Evolutionary conservation across 495 filamentous ascomycete species (phyloP).

Genomic region (Niebla homalea): DNA sequence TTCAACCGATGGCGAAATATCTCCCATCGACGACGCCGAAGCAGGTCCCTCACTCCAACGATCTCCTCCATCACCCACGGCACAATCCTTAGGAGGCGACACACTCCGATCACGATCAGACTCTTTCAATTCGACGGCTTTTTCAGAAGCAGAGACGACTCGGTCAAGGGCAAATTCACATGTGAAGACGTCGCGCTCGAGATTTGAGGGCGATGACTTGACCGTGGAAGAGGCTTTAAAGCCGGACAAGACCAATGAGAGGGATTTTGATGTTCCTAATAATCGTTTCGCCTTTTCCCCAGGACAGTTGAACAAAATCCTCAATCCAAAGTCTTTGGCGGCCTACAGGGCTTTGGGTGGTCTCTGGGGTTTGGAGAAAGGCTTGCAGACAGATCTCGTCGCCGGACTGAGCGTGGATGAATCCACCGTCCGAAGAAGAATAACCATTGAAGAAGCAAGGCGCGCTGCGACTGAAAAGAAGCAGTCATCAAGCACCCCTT

Average conservation of each 20-base stretch:
- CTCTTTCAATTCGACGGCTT: slow-evolving; percentile 33
- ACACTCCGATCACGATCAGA: slow-evolving; percentile 36
- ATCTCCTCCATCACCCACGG: slow-evolving; percentile 21
- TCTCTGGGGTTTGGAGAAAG: slow-evolving; percentile 50
- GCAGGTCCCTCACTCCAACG: slow-evolving; percentile 12
- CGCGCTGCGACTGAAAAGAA: slow-evolving; percentile 11
- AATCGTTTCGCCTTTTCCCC: slow-evolving; percentile 62
- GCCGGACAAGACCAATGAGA: slow-evolving; percentile 51
- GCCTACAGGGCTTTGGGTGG: slow-evolving; percentile 60
- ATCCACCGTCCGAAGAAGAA: slow-evolving; percentile 35
- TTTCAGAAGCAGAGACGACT: slow-evolving; percentile 29
- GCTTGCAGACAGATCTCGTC: slow-evolving; percentile 49
- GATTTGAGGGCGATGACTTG: slow-evolving; percentile 30
- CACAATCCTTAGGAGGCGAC: slow-evolving; percentile 36
- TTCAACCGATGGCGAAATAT: slow-evolving; percentile 6
- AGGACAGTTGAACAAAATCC: slow-evolving; percentile 59
- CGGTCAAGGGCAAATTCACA: slow-evolving; percentile 33
- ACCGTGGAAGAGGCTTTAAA: slow-evolving; percentile 42
- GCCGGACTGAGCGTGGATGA: slow-evolving; percentile 58
- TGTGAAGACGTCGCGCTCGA: slow-evolving; percentile 17
- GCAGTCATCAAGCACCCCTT: not conserved
- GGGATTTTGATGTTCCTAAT: slow-evolving; percentile 49
- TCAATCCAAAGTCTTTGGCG: slow-evolving; percentile 60
- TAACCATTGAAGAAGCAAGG: slow-evolving; percentile 50
- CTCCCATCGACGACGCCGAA: slow-evolving; percentile 4